Base-by-base conservation (phyloP, 2,329 filamentous ascomycete species). In the Colletotrichum endophyticum region DNA sequence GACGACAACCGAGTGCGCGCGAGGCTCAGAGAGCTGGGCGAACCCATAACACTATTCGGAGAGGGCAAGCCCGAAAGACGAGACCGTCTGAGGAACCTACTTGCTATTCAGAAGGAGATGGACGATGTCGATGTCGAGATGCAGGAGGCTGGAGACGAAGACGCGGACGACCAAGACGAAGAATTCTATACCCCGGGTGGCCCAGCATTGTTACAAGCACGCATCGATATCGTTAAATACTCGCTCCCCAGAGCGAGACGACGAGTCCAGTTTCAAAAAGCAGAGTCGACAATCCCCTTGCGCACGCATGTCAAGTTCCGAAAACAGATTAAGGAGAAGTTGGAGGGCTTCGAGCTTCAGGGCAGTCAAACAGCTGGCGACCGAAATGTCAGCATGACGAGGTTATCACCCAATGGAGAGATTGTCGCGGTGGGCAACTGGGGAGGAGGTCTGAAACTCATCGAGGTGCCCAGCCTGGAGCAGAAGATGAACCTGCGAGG, bases 131-230 rank as follows among this genome's bases (percentile, higher is more conserved):
- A 93, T 79, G 88, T 90, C 76, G 88, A 85, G 61, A 92, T 93
- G 90, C 90, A 89, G 59, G 93, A 95, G 81, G 90, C 84, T 11
- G 84, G 84, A 8, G 83, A 84, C 74, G 83, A 82, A 69, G 86
- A 84, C 22, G 91, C 92, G 3, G 92, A 91, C 6, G 92, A 92
- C 22, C 92, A 94, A 80, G 95, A 98, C 79, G 96, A 99, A 82
- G 97, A 99, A 80, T 99, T 98, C 84, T 99, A 98, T 84, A 98
- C 96, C 0, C 91, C 94, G 80, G 97, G 97, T 5, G 92, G 93
- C 2, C 89, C 91, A 6, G 93, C 93, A 56, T 88, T 99, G 28
- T 86, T 98, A 6, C 89, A 94, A 67, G 95, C 95, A 3, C 91
- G 97, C 76, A 92, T 93, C 80, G 91, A 94, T 30, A 96, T 99